Evolutionary conservation across 2,329 filamentous ascomycete species (phyloP), one percentile per base, ranked within the genome.

Genomic region (Graphilbum ipis-grandicollis): DNA sequence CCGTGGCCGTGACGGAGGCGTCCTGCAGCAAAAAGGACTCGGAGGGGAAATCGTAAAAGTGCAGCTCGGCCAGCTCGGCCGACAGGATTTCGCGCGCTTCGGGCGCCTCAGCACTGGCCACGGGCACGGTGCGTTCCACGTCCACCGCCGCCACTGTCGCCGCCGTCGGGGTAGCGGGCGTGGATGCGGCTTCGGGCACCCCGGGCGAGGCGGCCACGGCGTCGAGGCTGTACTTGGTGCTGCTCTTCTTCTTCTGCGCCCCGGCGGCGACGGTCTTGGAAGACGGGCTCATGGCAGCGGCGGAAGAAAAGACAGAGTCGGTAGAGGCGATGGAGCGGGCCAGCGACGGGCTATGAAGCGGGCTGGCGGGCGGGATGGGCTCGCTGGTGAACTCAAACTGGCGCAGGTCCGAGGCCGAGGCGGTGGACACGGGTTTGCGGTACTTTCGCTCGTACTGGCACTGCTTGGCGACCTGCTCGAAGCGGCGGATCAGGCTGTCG

Each of bases 361-460:
- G 70, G 44, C 71, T 78, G 2, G 74, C 73, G 26, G 68, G 69
- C 2, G 74, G 74, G 39, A 78, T 75, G 8, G 71, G 70, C 26
- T 70, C 64, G 49, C 73, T 68, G 43, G 69, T 59, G 52, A 94
- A 96, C 14, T 78, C 72, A 48, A 98, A 94, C 47, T 92, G 74
- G 42, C 72, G 58, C 5, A 96, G 67, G 44, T 98, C 84, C 43
- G 74, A 65, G 40, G 85, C 77, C 9, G 83, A 84, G 2, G 90
- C 90, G 34, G 75, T 78, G 33, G 83, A 75, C 47, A 83, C 71
- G 29, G 73, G 77, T 50, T 78, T 80, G 44, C 83, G 74, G 56
- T 90, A 92, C 56, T 93, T 96, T 51, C 88, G 74, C 62, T 98
- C 90, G 78, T 92, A 98, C 57, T 98, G 90, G 55, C 90, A 94